Evolutionary conservation across 345 rosid genomes (phyloP).

Genomic region (Pseudoturritis turrita): DNA sequence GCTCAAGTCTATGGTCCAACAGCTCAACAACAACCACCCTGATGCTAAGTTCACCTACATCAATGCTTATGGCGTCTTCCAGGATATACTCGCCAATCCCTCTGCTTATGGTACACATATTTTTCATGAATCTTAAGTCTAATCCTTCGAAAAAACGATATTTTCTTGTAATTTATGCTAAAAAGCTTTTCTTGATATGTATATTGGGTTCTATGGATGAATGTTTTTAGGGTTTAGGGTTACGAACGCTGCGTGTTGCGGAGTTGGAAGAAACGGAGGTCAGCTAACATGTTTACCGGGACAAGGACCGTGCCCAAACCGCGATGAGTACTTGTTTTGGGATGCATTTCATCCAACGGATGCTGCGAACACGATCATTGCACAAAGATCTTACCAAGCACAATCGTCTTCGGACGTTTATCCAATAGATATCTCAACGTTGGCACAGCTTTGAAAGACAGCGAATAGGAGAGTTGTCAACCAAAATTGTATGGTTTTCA

Average conservation of each 20-base stretch:
- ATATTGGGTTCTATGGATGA: background rate
- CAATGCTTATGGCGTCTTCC: conserved; percentile 70
- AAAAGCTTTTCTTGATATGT: background rate
- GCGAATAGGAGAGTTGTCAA: background rate
- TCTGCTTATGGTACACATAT: conserved; percentile 37
- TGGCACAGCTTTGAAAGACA: conserved; percentile 25
- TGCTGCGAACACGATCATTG: conserved; percentile 46
- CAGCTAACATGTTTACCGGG: conserved; percentile 68
- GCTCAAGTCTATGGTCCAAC: conserved; percentile 62
- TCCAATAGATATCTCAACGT: conserved; percentile 45
- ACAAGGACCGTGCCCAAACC: conserved; percentile 49
- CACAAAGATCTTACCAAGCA: conserved; percentile 44
- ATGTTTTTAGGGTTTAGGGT: conserved; percentile 42
- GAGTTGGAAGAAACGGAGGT: conserved; percentile 67
- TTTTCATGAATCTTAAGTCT: background rate
- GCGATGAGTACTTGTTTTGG: conserved; percentile 56
- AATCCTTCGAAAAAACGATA: background rate
- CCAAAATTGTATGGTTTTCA: background rate
- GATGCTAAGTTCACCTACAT: conserved; percentile 63
- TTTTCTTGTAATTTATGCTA: background rate
- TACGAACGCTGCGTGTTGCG: conserved; percentile 60
- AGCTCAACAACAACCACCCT: conserved; percentile 47
- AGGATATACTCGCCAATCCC: conserved; percentile 52
- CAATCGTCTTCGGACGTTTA: conserved; percentile 42
- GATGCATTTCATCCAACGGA: conserved; percentile 74